Percentiles rank a stretch among this genome's conserved stretches.
Evolutionary conservation across 75 land plant species (phyloP).

Genomic region (Cryptomeria japonica): DNA sequence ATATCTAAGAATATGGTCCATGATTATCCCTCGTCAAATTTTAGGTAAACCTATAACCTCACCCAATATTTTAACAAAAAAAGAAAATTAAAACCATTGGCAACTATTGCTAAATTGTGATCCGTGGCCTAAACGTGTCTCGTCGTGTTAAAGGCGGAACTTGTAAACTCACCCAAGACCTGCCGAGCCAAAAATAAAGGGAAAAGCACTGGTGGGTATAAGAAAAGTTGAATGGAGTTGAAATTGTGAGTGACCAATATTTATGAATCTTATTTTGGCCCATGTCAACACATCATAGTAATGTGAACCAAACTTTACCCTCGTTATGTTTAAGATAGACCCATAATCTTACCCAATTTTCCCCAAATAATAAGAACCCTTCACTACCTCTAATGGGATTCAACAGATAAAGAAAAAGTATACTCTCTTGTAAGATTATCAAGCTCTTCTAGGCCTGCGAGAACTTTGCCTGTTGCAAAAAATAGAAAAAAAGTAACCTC

Average conservation of each 20-base stretch:
- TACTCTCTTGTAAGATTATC: neutral
- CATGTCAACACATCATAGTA: neutral
- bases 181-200: neutral
- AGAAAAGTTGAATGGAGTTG: neutral
- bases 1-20: no score
- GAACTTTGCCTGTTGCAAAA: no score
- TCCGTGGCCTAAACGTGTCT: neutral
- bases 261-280: neutral
- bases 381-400: neutral
- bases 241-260: neutral
- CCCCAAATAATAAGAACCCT: neutral
- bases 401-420: neutral
- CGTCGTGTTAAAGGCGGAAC: neutral
- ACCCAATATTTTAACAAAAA: no score
- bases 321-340: neutral
- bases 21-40: no score
- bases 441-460: neutral
- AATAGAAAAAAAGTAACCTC: neutral
- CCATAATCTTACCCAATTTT: neutral
- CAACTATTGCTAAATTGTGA: no score
- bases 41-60: no score
- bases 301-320: neutral
- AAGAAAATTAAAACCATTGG: no score
- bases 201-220: neutral
- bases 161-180: neutral